Base-by-base conservation (phyloP, 495 filamentous ascomycete genomes). In the Cairneyella variabilis region DNA sequence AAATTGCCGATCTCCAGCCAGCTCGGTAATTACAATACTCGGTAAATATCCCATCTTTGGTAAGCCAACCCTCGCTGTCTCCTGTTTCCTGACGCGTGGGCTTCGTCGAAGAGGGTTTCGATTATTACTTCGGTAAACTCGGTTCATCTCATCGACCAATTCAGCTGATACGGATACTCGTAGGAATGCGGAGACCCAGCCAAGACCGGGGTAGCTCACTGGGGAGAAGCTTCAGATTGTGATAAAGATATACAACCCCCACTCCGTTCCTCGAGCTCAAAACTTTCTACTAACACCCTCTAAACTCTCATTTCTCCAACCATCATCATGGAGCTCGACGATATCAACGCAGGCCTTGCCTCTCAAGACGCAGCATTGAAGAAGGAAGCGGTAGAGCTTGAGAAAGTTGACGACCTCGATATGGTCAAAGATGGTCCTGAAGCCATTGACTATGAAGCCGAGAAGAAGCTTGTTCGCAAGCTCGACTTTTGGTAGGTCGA, bases 391-490 rank as follows among this genome's bases (percentile, higher is more conserved):
- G 74, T 75, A 52, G 74, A 69, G 1, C 44, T 71, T 12, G 72
- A 76, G 55, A 65, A 64, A 32, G 70, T 75, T 56, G 74, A 77
- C 49, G 75, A 72, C 5, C 51, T 77, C 48, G 71, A 69, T 48
- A 69, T 77, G 2, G 49, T 59, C 17, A 76, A 77, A 54, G 55
- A 61, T 0, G 74, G 73, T 17, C 70, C 71, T n/a, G 58, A 67
- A 45, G 60, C 60, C 10, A 76, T 72, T 53, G 64, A 67, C n/a
- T 46, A 52, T 2, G 60, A 54, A 26, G 70, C 67, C 42, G 71
- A 72, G 56, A 70, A 69, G 49, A 66, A 59, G 51, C 54, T 72
- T 22, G 48, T 62, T 1, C 63, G 66, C 21, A 72, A 65, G 56
- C 64, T 74, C 28, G 70, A 84, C 53, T 64, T 73, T 67, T 83